Base-by-base conservation (phyloP, 73 alveolate species). In the Halteria grandinella region DNA sequence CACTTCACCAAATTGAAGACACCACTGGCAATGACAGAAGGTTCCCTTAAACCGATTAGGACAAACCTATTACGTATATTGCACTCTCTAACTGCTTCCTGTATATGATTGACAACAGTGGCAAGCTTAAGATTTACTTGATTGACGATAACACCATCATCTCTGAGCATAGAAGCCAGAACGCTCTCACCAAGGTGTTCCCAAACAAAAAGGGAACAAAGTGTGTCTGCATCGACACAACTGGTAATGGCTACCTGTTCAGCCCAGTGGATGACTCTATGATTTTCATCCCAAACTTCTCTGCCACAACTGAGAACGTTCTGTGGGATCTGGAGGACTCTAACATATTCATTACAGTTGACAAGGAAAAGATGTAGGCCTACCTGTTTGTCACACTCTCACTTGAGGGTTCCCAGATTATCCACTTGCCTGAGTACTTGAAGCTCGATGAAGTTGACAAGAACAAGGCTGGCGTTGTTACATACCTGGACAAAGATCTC, bases 311-410 rank as follows among this genome's bases (percentile, higher is more conserved):
- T 27, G 82, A 84, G 36, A 91, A 80, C 43, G 95, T 95, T 0
- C 59, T 96, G 14, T 96, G 99, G 99, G 99, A 96, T 62, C 49
- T 75, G 25, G 88, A 55, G 33, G 98, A 95, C 66, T 96, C 93
- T 15, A 91, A 95, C 79, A 39, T 93, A 50, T 96, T 96, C 79
- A 88, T 88, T 14, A 93, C 98, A 17, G 81, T 78, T 41, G 96
- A 93, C 43, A 78, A 74, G 41, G 91, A 79, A 58, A 87, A 79
- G 66, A 79, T 85, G 58, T 54, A 74, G 44, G 83, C 96, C 0
- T 96, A 83, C 75, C 80, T 95, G 55, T 93, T 79, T 40, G 81
- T 88, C 41, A 91, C 87, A 53, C 74, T 88, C 60, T 79, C 97
- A 33, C 79, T 96, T 25, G 88, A 93, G 34, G 98, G 98, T 1